These are phyloP conservation scores for Cystobasidium tubakii DNA, from an alignment of 768 basidiomycete species.

Conservation along the genomic window DNA sequence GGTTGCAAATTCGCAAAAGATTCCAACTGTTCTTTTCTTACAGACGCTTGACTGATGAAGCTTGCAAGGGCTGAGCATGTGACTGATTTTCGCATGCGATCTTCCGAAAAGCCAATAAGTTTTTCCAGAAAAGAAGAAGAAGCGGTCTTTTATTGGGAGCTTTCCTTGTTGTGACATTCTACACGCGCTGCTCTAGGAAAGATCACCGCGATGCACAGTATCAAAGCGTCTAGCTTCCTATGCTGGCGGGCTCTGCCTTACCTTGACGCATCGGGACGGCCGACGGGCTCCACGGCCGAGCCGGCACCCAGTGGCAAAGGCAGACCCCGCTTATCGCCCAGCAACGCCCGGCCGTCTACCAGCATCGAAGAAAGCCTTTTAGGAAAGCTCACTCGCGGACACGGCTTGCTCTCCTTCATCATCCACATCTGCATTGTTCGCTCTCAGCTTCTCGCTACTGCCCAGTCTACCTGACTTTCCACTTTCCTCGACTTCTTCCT, in stretches of 20 bases:
- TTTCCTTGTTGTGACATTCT: no score
- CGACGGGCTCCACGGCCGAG: not conserved
- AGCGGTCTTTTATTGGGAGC: no score
- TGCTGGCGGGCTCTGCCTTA: no score
- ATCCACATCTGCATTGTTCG: not conserved
- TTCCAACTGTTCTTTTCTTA: no score
- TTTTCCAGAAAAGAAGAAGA: no score
- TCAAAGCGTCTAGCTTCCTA: not conserved
- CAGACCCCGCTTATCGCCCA: not conserved
- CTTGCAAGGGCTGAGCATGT: no score
- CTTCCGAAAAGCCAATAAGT: no score
- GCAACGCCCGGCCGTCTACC: not conserved
- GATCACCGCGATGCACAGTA: not conserved
- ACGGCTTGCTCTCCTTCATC: slow-evolving; percentile 6
- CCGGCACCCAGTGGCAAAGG: not conserved
- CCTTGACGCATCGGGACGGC: not conserved
- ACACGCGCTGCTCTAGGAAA: no score
- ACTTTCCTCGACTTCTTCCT: slow-evolving; percentile 6
- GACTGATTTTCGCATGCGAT: not conserved
- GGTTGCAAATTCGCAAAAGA: no score
- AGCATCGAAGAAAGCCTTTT: not conserved
- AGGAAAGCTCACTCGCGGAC: not conserved
- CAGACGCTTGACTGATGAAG: no score
- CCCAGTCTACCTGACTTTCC: not conserved
- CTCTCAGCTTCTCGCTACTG: not conserved